These are phyloP conservation scores for Peltaster fructicola DNA, from an alignment of 2,329 filamentous ascomycete species.

Conservation along the genomic window DNA sequence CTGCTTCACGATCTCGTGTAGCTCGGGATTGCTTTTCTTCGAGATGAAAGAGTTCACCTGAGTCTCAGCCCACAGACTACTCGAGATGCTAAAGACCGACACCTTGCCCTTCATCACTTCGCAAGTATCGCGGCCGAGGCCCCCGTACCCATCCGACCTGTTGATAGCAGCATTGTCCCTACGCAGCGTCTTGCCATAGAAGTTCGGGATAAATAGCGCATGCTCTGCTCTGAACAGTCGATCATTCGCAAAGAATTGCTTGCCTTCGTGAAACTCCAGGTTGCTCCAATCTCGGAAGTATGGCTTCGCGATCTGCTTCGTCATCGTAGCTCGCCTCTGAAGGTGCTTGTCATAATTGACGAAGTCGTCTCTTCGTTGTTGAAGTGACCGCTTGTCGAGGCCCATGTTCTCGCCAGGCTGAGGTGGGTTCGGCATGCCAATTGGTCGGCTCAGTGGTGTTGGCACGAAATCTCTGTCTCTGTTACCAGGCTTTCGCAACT, in stretches of 20 bases:
- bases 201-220: constrained; percentile 85
- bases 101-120: constrained; percentile 54
- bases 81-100: constrained; percentile 59
- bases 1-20: constrained; percentile 43
- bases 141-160: constrained; percentile 24
- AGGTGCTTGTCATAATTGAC: constrained; percentile 75
- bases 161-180: constrained; percentile 51
- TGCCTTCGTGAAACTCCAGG: constrained; percentile 65
- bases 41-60: constrained; percentile 61
- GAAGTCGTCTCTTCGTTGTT: constrained; percentile 60
- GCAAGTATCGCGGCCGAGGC: constrained; percentile 48
- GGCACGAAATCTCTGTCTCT: constrained; percentile 30
- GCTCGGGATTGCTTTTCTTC: constrained; percentile 46
- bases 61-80: constrained; percentile 66
- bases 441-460: constrained; percentile 47
- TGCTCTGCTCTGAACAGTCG: constrained; percentile 68
- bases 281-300: constrained; percentile 96
- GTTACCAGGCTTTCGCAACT: constrained; percentile 10
- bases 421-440: constrained; percentile 64
- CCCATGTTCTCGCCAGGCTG: constrained; percentile 66
- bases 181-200: constrained; percentile 60
- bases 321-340: constrained; percentile 54
- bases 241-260: constrained; percentile 74
- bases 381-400: constrained; percentile 47
- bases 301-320: constrained; percentile 59